These are phyloP conservation scores for Gypsophila paniculata DNA, from an alignment of 179 eudicot genomes.

Conservation along the genomic window DNA sequence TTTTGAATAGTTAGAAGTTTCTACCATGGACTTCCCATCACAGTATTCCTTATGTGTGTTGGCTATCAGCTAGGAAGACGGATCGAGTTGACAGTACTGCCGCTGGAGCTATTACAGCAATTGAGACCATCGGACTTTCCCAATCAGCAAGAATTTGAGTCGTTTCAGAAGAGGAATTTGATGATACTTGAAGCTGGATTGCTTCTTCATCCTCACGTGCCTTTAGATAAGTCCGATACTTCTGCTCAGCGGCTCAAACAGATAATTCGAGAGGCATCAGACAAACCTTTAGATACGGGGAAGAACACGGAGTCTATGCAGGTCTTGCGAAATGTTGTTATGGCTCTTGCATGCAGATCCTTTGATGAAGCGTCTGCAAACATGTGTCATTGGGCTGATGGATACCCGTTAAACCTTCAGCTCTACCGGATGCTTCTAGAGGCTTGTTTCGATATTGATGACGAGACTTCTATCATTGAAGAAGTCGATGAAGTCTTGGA, in stretches of 20 bases:
- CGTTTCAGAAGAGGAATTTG: slow-evolving; percentile 70
- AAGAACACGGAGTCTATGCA: slow-evolving; percentile 70
- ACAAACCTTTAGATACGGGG: slow-evolving; percentile 63
- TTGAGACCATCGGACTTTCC: slow-evolving; percentile 73
- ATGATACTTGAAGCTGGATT: slow-evolving; percentile 87
- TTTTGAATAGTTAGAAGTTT: not conserved
- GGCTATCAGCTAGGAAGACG: slow-evolving; percentile 73
- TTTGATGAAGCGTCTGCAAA: slow-evolving; percentile 57
- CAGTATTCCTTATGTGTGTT: not conserved
- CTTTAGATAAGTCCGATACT: slow-evolving; percentile 51
- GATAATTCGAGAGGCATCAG: slow-evolving; percentile 50
- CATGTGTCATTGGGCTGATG: slow-evolving; percentile 94
- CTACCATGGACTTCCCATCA: slow-evolving; percentile 1
- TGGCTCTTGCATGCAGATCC: slow-evolving; percentile 77
- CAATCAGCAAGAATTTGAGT: slow-evolving; percentile 57
- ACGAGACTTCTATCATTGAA: slow-evolving; percentile 60
- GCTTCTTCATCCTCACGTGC: slow-evolving; percentile 65
- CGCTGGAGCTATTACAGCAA: slow-evolving; percentile 80
- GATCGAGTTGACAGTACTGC: slow-evolving; percentile 67
- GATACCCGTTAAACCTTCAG: slow-evolving; percentile 68
- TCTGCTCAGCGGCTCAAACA: slow-evolving; percentile 53
- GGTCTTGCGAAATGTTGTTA: slow-evolving; percentile 44
- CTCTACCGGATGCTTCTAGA: slow-evolving; percentile 72
- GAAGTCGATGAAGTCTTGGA: slow-evolving; percentile 88
- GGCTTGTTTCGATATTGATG: slow-evolving; percentile 75